Percentiles rank a stretch among this genome's conserved stretches.
Evolutionary conservation across 352 stramenopile genomes (phyloP).

Genomic region (Plasmopara viticola): DNA sequence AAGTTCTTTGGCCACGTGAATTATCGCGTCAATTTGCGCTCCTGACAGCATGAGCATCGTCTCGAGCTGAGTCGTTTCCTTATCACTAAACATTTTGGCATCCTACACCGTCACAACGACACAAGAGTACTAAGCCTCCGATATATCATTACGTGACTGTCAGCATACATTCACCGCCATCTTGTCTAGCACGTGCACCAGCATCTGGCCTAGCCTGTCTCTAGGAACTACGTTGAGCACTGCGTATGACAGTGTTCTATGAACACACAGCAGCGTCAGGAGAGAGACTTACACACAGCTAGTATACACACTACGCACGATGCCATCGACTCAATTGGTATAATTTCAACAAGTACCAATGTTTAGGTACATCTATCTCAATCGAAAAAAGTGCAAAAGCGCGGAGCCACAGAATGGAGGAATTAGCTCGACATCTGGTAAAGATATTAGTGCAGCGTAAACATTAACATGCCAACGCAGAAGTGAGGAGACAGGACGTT

Average conservation of each 20-base stretch:
- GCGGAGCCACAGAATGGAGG: too few relatives aligned
- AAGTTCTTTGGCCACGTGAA: constrained; percentile 23
- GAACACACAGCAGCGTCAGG: constrained; percentile 3
- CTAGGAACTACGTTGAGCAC: constrained; percentile 40
- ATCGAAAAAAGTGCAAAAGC: too few relatives aligned
- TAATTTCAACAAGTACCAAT: background rate
- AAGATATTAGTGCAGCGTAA: constrained; percentile 67
- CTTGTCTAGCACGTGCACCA: constrained; percentile 52
- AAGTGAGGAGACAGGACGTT: too few relatives aligned
- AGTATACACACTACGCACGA: constrained; percentile 19
- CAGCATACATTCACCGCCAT: constrained; percentile 31
- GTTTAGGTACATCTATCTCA: background rate
- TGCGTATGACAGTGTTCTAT: constrained; percentile 8
- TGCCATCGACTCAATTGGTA: background rate
- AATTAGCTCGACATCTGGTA: constrained; percentile 50
- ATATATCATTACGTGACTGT: background rate
- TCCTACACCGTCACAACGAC: constrained; percentile 6
- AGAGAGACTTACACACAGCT: background rate
- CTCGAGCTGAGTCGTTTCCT: constrained; percentile 41
- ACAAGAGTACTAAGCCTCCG: background rate
- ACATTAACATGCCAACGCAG: too few relatives aligned
- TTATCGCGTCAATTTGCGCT: constrained; percentile 34
- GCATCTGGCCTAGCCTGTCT: constrained; percentile 45
- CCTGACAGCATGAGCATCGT: constrained; percentile 37
- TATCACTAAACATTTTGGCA: constrained; percentile 32